These are phyloP conservation scores for Aspergillus fijiensis DNA, from an alignment of 2,329 filamentous ascomycete genomes.

Conservation along the genomic window DNA sequence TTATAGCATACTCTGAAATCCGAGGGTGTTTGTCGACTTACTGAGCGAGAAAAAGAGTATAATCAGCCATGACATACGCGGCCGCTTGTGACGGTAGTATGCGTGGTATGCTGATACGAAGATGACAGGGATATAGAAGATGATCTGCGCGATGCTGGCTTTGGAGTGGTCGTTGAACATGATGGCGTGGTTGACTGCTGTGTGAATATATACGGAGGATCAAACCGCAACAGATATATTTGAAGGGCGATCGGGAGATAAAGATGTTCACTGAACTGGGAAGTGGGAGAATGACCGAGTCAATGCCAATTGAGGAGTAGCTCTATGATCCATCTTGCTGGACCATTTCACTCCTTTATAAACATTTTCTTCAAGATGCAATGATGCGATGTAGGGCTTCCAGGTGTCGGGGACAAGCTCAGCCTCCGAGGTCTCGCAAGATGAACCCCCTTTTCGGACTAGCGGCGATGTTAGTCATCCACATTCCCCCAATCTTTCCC, in stretches of 20 bases:
- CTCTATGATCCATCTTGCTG: background rate
- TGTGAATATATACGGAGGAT: background rate
- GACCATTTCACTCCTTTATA: background rate
- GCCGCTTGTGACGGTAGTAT: constrained; percentile 19
- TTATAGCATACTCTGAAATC: background rate
- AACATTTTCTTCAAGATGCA: background rate
- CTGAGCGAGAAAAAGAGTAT: constrained; percentile 22
- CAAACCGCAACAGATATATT: too few species aligned
- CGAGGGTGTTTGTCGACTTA: constrained; percentile 1
- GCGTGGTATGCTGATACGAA: constrained; percentile 13
- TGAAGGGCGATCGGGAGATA: too few species aligned
- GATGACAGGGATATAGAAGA: constrained; percentile 22
- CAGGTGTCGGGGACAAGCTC: background rate
- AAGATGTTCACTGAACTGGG: too few species aligned
- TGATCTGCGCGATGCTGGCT: constrained; percentile 21
- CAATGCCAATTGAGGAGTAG: background rate
- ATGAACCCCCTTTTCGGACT: background rate
- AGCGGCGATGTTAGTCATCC: background rate
- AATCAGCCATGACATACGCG: constrained; percentile 23
- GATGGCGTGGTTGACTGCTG: background rate
- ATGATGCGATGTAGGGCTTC: background rate
- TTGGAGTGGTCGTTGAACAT: constrained; percentile 22
- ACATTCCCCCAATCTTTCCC: background rate
- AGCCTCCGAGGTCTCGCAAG: background rate
- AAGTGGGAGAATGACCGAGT: too few species aligned